Evolutionary conservation across 768 basidiomycete species (phyloP).

Genomic region (Pulveroboletus sp.): DNA sequence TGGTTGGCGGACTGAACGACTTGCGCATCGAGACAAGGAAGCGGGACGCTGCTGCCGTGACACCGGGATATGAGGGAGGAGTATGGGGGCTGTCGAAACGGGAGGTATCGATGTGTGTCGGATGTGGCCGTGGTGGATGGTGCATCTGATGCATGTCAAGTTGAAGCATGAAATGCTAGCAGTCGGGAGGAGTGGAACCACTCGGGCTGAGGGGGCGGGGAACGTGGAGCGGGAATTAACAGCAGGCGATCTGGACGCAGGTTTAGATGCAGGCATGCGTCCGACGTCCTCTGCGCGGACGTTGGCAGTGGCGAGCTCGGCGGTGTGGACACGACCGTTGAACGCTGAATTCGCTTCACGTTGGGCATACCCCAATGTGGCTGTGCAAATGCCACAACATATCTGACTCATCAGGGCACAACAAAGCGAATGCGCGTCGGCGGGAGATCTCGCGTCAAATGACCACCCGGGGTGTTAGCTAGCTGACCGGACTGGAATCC

Average conservation of each 20-base stretch:
- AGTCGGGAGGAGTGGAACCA: background rate
- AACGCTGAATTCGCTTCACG: no score
- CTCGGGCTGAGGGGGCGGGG: background rate
- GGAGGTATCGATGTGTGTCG: conserved; percentile 10
- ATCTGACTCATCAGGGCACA: background rate
- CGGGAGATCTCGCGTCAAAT: no score
- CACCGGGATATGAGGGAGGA: conserved; percentile 4
- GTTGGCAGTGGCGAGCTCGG: background rate
- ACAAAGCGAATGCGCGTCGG: no score
- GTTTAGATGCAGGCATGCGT: conserved; percentile 5
- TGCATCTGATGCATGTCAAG: conserved; percentile 11
- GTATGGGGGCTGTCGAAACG: background rate
- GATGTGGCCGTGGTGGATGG: conserved; percentile 14
- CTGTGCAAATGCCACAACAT: conserved; percentile 5
- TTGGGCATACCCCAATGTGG: background rate
- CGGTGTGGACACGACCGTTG: background rate
- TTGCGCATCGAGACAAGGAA: conserved; percentile 30
- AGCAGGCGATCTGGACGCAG: background rate
- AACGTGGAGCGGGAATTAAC: conserved; percentile 1
- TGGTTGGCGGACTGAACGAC: conserved; percentile 20
- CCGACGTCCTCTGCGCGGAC: background rate
- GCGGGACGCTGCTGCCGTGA: conserved; percentile 24
- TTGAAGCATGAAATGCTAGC: background rate
- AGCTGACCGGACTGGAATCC: no score
- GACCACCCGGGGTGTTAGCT: background rate